Evolutionary conservation across 106 monocot genomes (phyloP).

Genomic region (Dendrobium officinale): DNA sequence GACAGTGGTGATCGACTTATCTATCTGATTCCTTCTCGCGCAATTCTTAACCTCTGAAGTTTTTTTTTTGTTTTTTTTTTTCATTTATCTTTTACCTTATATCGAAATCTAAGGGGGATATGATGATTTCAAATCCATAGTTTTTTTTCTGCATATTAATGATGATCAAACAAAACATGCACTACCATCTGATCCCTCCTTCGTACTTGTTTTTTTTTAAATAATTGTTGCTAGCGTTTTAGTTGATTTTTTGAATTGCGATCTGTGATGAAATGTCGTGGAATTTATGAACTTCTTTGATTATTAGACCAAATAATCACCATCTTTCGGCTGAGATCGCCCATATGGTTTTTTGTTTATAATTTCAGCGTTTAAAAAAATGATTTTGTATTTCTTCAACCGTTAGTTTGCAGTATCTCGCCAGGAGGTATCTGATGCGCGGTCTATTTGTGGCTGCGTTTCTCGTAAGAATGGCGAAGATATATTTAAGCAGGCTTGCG

Average conservation of each 20-base stretch:
- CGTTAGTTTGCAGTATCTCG: background rate
- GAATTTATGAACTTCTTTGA: background rate
- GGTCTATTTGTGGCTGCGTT: background rate
- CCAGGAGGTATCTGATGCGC: constrained; percentile 9
- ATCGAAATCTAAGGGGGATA: background rate
- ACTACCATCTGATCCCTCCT: constrained; percentile 6
- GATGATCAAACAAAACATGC: background rate
- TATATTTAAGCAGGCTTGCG: background rate
- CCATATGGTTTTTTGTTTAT: background rate
- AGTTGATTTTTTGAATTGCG: background rate
- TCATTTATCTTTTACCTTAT: too few species aligned
- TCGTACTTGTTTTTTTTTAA: background rate
- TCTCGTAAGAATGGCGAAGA: constrained; percentile 6
- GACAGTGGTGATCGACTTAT: constrained; percentile 8
- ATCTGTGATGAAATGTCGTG: background rate
- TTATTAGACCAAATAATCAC: background rate
- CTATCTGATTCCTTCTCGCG: background rate
- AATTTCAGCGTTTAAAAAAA: background rate
- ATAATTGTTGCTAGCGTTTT: too few species aligned
- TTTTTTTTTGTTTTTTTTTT: background rate
- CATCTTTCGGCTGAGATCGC: constrained; percentile 8
- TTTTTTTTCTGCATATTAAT: background rate
- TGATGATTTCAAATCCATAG: constrained; percentile 1
- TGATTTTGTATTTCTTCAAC: background rate
- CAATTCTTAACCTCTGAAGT: background rate